Percentiles rank a stretch among this genome's conserved stretches.
phyloP scores from a whole-genome alignment of 441 rosid species.

The Pelargonium myrrhifolium region DNA sequence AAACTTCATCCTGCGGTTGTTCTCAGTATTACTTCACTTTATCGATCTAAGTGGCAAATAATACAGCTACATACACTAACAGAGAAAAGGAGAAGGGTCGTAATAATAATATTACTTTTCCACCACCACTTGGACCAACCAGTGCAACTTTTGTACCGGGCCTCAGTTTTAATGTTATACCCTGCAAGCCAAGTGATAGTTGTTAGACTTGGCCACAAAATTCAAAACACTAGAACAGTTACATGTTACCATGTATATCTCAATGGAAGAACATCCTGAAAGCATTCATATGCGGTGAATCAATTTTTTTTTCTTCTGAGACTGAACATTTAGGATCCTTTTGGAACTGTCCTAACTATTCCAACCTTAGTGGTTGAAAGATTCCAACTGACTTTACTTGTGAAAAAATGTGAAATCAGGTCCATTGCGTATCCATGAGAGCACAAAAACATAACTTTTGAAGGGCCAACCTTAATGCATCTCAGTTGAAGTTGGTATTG shows the following conservation, averaged over 20 bases:
- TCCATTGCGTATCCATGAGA: no score
- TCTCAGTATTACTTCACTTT: background rate
- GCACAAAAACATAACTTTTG: no score
- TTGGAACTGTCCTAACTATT: no score
- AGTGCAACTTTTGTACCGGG: conserved; percentile 90
- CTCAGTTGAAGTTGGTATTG: no score
- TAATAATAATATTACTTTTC: conserved; percentile 47
- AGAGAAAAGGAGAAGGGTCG: conserved; percentile 9
- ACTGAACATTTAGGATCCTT: no score
- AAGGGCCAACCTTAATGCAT: no score
- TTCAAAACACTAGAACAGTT: background rate
- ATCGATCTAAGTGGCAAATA: background rate
- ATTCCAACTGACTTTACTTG: no score
- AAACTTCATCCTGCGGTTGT: background rate
- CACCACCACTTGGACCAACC: conserved; percentile 98
- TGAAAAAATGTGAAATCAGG: no score
- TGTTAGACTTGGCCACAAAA: background rate
- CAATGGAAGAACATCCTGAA: background rate
- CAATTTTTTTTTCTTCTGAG: no score
- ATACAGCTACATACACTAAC: background rate
- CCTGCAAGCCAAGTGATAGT: conserved; percentile 36
- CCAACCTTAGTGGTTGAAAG: no score
- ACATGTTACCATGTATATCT: background rate
- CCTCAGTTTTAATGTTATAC: conserved; percentile 66
- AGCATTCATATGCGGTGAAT: no score